These are phyloP conservation scores for Physcomitrellopsis africana DNA, from an alignment of 225 moss, liverwort and hornwort species.

Conservation along the genomic window DNA sequence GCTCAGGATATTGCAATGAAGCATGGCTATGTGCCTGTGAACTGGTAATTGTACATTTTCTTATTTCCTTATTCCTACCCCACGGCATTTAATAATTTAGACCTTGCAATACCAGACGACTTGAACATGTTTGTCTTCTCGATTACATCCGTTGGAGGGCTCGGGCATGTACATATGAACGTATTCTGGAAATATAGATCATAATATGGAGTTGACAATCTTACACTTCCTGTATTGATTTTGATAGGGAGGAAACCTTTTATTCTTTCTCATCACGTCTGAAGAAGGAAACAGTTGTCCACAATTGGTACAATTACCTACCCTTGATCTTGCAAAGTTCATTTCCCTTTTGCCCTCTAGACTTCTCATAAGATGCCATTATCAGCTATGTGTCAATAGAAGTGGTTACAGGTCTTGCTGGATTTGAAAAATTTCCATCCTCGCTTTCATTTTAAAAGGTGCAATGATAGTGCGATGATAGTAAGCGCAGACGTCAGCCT, in stretches of 20 bases:
- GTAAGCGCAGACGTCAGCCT: no score
- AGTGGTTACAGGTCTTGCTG: no score
- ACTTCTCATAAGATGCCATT: background rate
- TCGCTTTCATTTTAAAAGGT: no score
- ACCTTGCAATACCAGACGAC: background rate
- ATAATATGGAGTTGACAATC: background rate
- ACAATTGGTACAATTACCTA: constrained; percentile 69
- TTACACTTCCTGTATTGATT: background rate
- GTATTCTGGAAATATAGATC: background rate
- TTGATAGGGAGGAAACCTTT: constrained; percentile 91
- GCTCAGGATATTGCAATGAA: constrained; percentile 70
- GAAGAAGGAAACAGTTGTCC: constrained; percentile 66
- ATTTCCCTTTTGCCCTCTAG: constrained; percentile 18
- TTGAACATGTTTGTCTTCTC: constrained; percentile 11
- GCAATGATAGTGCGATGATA: no score
- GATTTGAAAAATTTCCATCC: no score
- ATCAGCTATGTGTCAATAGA: no score
- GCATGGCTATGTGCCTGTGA: constrained; percentile 80
- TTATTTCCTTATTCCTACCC: background rate
- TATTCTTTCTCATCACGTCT: constrained; percentile 55
- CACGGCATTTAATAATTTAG: background rate
- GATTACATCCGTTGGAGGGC: background rate
- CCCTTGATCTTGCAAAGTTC: background rate
- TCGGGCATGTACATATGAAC: background rate
- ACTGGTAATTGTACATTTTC: constrained; percentile 58